Base-by-base conservation (phyloP, 257 asterid genomes). In the Hygrophila difformis region DNA sequence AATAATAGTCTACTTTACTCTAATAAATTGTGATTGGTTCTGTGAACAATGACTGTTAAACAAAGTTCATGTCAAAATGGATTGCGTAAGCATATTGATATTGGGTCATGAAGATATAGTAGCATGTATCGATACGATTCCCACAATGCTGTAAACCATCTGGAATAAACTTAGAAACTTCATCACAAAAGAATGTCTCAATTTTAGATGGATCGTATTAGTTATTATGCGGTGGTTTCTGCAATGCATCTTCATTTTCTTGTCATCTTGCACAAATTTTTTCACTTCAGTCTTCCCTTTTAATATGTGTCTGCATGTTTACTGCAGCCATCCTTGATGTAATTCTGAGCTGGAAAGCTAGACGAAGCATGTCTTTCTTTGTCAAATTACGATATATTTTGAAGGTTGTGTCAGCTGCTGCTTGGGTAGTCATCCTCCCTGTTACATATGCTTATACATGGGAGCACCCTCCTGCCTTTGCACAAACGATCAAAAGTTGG, bases 371-470 rank as follows among this genome's bases (percentile, higher is more conserved):
- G 98, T 62, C 98, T 43, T 74, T 82, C 61, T 74, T 85, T 65
- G 98, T 91, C 62, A 82, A 86, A 78, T 75, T 91, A 55, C 77
- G 98, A 5, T 91, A 79, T 67, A 72, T 91, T 61, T 62, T 91
- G 13, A 91, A 91, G 77, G 86, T 80, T 54, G 61, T 82, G 51
- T 77, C 92, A 22, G 94, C 98, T 60, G 94, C 94, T 43, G 80
- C 92, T 37, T 91, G 98, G 98, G 98, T 91, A 59, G 54, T 91
- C 56, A 62, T 86, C 58, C 84, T 91, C 18, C 94, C 98, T 11
- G 96, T 91, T 54, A 91, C 94, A 50, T 86, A 91, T 60, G 94
- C 98, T 57, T 91, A 91, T 57, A 69, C 94, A 13, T 85, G 94
- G 96, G 67, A 79, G 51, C 63, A 80, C 66, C 88, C 98, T 57